Percentiles rank a stretch among this genome's conserved stretches.
Conservation (phyloP, 345 rosid genomes). For the Geranium brycei region DNA sequence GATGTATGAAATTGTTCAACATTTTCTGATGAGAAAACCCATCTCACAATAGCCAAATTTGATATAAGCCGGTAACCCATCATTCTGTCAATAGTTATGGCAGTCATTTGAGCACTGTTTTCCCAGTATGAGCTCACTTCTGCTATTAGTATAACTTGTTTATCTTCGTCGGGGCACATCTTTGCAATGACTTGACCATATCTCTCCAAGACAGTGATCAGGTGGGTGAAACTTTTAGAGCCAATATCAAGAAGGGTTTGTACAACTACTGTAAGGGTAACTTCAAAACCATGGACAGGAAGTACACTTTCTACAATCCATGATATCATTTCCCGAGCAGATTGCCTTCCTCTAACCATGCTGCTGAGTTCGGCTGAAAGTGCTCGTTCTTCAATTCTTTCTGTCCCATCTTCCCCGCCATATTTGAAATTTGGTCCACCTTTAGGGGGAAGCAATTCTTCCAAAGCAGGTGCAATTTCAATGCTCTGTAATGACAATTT, state of each 20-base stretch:
- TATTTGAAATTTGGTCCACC: conserved; percentile 61
- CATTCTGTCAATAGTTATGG: conserved; percentile 88
- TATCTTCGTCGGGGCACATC: conserved; percentile 66
- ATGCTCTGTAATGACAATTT: conserved; percentile 47
- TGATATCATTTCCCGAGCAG: conserved; percentile 59
- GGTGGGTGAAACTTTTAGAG: conserved; percentile 93
- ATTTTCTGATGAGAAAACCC: conserved; percentile 80
- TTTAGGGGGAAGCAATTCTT: conserved; percentile 85
- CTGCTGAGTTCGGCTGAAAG: conserved; percentile 59
- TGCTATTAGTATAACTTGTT: conserved; percentile 58
- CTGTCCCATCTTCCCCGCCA: conserved; percentile 46
- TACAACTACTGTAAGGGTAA: conserved; percentile 51
- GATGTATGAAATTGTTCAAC: conserved; percentile 70
- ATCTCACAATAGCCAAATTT: conserved; percentile 80
- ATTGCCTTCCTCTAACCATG: conserved; percentile 81
- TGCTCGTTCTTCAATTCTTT: conserved; percentile 53
- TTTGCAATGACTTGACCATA: conserved; percentile 76
- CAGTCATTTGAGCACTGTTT: conserved; percentile 76
- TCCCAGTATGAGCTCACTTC: conserved; percentile 84
- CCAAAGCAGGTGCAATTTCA: conserved; percentile 74
- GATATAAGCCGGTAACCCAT: conserved; percentile 97
- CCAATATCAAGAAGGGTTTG: conserved; percentile 94
- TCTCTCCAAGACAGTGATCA: conserved; percentile 89
- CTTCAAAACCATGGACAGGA: conserved; percentile 59
- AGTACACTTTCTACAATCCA: conserved; percentile 75